Evolutionary conservation across 2,329 filamentous ascomycete species (phyloP).

Genomic region (Hirsutella thompsonii): DNA sequence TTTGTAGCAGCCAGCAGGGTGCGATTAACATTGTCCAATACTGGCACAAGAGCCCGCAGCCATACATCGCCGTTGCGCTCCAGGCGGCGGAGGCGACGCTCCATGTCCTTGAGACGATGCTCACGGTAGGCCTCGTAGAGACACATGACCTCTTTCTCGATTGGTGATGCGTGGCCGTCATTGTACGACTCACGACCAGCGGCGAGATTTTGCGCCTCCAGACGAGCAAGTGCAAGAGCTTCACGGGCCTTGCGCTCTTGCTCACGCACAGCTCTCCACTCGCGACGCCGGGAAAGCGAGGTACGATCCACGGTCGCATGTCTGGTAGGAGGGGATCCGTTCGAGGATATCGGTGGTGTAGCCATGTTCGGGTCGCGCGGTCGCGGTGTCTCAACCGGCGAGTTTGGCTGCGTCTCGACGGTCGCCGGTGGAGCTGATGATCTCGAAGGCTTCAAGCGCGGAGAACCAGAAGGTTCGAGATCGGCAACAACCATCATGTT

Average conservation of each 20-base stretch:
- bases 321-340: constrained; percentile 14
- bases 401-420: not conserved
- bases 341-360: constrained; percentile 17
- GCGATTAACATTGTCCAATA: constrained; percentile 30
- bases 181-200: constrained; percentile 8
- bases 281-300: constrained; percentile 18
- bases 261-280: constrained; percentile 19
- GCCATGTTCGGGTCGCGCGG: constrained; percentile 8
- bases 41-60: constrained; percentile 28
- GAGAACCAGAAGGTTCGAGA: constrained; percentile 16
- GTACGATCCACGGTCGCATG: constrained; percentile 13
- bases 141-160: constrained; percentile 21
- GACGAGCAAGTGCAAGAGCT: not conserved
- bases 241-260: constrained; percentile 13
- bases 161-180: constrained; percentile 9
- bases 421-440: not conserved
- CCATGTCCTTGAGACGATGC: constrained; percentile 31
- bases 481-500: constrained; percentile 27
- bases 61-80: constrained; percentile 34
- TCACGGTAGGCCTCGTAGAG: constrained; percentile 28
- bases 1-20: not conserved
- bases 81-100: constrained; percentile 29
- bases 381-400: not conserved
- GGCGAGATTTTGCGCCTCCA: not conserved
- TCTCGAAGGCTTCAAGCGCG: not conserved